Conservation (phyloP, 768 basidiomycete species). For the Calocybe cyanea region DNA sequence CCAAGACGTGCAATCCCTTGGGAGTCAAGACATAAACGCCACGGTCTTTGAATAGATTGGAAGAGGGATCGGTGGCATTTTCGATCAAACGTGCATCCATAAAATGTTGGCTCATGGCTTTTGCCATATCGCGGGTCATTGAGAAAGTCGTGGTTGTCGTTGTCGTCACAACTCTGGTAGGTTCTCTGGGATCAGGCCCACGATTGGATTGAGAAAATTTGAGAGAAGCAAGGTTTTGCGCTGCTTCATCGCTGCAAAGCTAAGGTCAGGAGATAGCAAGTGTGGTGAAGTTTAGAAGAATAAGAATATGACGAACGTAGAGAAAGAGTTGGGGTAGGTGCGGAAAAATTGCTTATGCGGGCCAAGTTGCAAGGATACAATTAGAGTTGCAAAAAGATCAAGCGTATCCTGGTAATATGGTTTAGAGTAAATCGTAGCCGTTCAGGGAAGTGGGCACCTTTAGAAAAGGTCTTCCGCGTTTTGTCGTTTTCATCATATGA, state of each 20-base stretch:
- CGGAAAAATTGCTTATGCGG: conserved; percentile 96
- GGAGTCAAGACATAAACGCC: conserved; percentile 95
- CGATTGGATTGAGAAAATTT: conserved; percentile 99
- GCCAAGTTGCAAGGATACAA: conserved; percentile 86
- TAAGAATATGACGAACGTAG: conserved; percentile 63
- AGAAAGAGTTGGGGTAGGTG: conserved; percentile 90
- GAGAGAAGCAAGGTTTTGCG: conserved; percentile 86
- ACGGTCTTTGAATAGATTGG: conserved; percentile 94
- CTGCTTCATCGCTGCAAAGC: conserved; percentile 83
- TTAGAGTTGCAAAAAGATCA: conserved; percentile 94
- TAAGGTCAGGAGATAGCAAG: conserved; percentile 11
- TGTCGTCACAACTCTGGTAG: conserved; percentile 95
- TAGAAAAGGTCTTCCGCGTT: conserved; percentile 89
- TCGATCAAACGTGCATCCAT: conserved; percentile 99
- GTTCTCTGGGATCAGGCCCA: conserved; percentile 96
- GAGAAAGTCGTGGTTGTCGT: conserved; percentile 99
- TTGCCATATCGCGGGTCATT: conserved; percentile 99
- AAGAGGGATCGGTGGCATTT: conserved; percentile 87
- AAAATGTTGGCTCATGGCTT: conserved; percentile 99
- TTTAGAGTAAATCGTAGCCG: conserved; percentile 7
- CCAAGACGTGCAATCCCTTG: conserved; percentile 97
- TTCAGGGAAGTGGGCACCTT: conserved; percentile 54
- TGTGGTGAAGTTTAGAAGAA: conserved; percentile 7
- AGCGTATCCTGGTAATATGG: conserved; percentile 75
- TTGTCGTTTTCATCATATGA: conserved; percentile 99